Evolutionary conservation across 139 green algal genomes (phyloP).

Genomic region (Closterium sp.): DNA sequence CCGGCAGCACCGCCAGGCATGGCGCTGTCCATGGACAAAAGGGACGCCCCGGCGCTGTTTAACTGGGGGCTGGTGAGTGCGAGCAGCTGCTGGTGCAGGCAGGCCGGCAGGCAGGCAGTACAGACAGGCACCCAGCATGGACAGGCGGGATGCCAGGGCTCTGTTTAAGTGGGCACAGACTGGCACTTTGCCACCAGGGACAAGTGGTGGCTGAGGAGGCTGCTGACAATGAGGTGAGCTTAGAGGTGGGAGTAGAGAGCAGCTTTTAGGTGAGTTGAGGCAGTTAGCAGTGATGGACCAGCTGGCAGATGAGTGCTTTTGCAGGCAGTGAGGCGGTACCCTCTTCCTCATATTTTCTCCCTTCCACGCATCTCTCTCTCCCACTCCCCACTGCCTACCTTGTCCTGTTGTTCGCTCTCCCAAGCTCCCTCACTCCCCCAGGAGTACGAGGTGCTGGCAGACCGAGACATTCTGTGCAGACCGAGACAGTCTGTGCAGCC

Average conservation of each 20-base stretch:
- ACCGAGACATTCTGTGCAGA: too few species aligned
- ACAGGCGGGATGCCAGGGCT: slow-evolving; percentile 43
- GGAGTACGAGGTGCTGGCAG: too few species aligned
- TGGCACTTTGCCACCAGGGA: slow-evolving; percentile 47
- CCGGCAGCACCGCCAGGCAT: slow-evolving; percentile 24
- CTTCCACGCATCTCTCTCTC: too few species aligned
- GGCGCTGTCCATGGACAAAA: slow-evolving; percentile 32
- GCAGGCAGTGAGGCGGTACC: too few species aligned
- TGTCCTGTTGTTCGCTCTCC: too few species aligned
- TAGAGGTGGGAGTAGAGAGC: not conserved
- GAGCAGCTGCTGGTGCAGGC: not conserved
- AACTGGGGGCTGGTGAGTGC: slow-evolving; percentile 48
- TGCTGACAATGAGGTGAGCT: slow-evolving; percentile 26
- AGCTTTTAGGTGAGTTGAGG: too few species aligned
- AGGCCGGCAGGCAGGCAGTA: too few species aligned
- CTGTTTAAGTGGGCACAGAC: slow-evolving; percentile 52
- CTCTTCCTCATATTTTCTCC: too few species aligned
- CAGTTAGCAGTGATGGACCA: too few species aligned
- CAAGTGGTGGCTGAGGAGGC: slow-evolving; percentile 34
- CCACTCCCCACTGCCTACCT: not conserved
- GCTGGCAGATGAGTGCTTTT: too few species aligned
- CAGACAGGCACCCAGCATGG: slow-evolving; percentile 22
- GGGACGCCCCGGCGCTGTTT: slow-evolving; percentile 38
- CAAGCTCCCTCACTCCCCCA: not conserved
- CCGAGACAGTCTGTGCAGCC: too few species aligned